These are phyloP conservation scores for Gymnopus androsaceus DNA, from an alignment of 1,284 basidiomycete genomes.

Conservation along the genomic window DNA sequence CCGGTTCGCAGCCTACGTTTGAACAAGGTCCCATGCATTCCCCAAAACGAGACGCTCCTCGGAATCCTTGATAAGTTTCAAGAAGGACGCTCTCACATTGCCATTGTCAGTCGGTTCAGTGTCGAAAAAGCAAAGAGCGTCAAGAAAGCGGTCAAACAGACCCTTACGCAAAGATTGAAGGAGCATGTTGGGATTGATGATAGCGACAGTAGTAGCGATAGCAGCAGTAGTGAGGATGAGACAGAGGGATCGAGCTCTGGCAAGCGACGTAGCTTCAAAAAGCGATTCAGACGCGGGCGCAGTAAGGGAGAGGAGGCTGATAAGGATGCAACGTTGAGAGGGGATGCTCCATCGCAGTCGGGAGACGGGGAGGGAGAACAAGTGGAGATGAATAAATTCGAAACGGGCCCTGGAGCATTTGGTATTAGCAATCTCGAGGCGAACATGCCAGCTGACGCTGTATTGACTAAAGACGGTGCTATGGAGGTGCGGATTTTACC, in stretches of 20 bases:
- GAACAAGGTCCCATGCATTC: conserved; percentile 85
- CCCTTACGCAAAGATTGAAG: conserved; percentile 68
- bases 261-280: conserved; percentile 5
- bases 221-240: conserved; percentile 34
- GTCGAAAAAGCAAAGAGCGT: conserved; percentile 61
- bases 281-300: conserved; percentile 37
- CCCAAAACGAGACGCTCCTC: conserved; percentile 84
- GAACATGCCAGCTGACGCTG: conserved; percentile 81
- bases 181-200: conserved; percentile 60
- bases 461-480: conserved; percentile 67
- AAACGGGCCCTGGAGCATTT: conserved; percentile 28
- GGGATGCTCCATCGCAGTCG: not conserved
- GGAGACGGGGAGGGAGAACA: not conserved
- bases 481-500: conserved; percentile 51
- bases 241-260: not conserved
- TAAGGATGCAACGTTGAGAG: conserved; percentile 3
- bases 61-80: conserved; percentile 90
- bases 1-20: conserved; percentile 78
- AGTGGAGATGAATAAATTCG: conserved; percentile 31
- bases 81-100: conserved; percentile 90
- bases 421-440: conserved; percentile 63
- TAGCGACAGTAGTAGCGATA: conserved; percentile 50
- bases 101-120: conserved; percentile 77
- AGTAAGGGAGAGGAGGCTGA: conserved; percentile 7
- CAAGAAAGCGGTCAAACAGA: conserved; percentile 68